Base-by-base conservation (phyloP, 2,329 filamentous ascomycete species). In the Pseudogymnoascus verrucosus region DNA sequence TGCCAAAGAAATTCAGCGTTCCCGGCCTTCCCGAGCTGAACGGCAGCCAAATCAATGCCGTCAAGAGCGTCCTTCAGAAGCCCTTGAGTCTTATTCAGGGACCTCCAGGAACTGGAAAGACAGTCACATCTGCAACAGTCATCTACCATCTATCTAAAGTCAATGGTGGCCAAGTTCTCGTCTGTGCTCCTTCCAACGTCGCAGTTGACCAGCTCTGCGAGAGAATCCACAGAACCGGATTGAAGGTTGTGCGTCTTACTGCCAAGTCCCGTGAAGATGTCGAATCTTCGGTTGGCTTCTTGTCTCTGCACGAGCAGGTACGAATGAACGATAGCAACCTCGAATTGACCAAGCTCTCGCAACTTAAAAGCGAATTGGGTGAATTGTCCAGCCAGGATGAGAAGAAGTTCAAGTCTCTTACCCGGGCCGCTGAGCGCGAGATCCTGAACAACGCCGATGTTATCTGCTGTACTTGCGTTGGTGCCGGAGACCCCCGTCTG, bases 231-330 rank as follows among this genome's bases (percentile, higher is more conserved):
- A 85, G 88, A 64, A 99, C 95, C 36, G 93, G 93, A 1, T 82
- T 99, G 67, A 99, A 99, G 79, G 95, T 96, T 62, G 95, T 98
- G 47, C 93, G 95, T 72, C 86, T 99, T 65, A 99, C 95, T n/a
- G 95, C 95, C 66, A 99, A 99, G 77, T 99, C 95, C 61, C 89
- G 95, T 66, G 95, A 99, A 76, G 95, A 99, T 80, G 95, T 99
- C 8, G 95, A 99, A 75, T 97, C 93, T n/a, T 93, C 93, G 3
- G 95, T 99, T 69, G 91, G 91, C 70, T 98, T 97, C 77, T 81
- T 99, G 42, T 95, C 95, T 37, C 82, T 99, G 61, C 95, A 99
- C 70, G 91, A 98, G 78, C 95, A 99, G 77, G 95, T 99, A 44
- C 91, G 92, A 74, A 91, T 97, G 87, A 95, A 97, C 68, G 95